Conservation (phyloP, 2,329 filamentous ascomycete genomes). For the Diplocarpon mali region DNA sequence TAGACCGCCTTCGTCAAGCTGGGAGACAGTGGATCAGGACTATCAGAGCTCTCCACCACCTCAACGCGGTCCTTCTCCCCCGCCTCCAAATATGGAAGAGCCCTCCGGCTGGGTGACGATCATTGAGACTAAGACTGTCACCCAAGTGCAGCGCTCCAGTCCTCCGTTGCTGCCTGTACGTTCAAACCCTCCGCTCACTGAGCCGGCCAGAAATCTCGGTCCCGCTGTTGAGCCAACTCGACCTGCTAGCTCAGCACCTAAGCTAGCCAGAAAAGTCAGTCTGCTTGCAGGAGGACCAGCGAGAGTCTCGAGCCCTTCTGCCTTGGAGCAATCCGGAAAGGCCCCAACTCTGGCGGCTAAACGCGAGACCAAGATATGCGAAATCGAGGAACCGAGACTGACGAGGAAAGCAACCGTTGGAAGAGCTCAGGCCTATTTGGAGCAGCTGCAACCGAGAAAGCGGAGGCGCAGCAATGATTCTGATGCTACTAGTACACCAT, state of each 20-base stretch:
- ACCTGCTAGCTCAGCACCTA: too few species aligned
- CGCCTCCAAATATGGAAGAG: neutral
- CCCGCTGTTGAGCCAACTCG: too few species aligned
- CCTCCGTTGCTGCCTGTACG: neutral
- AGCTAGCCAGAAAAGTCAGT: too few species aligned
- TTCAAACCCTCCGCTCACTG: neutral
- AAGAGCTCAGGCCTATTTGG: slow-evolving; percentile 15
- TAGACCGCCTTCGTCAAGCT: slow-evolving; percentile 15
- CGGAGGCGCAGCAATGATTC: slow-evolving; percentile 2
- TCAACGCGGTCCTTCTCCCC: neutral
- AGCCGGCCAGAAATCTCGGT: neutral
- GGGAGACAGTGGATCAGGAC: slow-evolving; percentile 15
- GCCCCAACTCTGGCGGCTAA: neutral
- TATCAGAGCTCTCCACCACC: slow-evolving; percentile 3
- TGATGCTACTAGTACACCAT: neutral
- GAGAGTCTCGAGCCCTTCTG: neutral
- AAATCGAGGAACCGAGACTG: neutral
- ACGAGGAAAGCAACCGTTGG: neutral
- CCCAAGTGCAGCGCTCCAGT: slow-evolving; percentile 3
- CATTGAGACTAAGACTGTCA: neutral
- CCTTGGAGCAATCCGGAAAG: too few species aligned
- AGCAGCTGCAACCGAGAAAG: slow-evolving; percentile 11
- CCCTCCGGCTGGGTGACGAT: slow-evolving; percentile 9
- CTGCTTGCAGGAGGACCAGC: neutral
- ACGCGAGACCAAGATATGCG: neutral